Percentiles rank a stretch among this genome's conserved stretches.
These are phyloP conservation scores for Seminavis robusta DNA, from an alignment of 108 stramenopile species.

Conservation along the genomic window DNA sequence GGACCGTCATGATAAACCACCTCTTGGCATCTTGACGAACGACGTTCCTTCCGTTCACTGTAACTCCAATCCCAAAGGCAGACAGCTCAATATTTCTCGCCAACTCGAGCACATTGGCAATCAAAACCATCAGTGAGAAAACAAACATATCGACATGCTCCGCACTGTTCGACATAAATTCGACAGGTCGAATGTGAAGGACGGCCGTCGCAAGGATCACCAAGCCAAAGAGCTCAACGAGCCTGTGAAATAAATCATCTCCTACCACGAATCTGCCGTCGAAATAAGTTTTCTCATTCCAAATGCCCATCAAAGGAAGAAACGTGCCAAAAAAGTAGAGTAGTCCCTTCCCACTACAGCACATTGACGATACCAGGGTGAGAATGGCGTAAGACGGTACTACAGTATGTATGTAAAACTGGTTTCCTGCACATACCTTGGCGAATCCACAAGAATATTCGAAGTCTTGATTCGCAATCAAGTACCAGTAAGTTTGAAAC, in stretches of 20 bases:
- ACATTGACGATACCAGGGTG: no score
- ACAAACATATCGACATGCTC: constrained; percentile 30
- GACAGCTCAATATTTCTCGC: no score
- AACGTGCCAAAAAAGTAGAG: constrained; percentile 40
- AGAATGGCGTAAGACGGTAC: no score
- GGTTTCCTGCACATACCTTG: no score
- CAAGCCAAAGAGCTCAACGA: constrained; percentile 11
- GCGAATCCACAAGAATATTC: constrained; percentile 15
- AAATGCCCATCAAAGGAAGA: constrained; percentile 17
- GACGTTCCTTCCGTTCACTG: no score
- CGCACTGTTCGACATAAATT: constrained; percentile 7
- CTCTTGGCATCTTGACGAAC: no score
- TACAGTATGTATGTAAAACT: no score
- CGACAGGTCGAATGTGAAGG: constrained; percentile 40
- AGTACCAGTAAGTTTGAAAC: no score
- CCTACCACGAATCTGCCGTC: constrained; percentile 20
- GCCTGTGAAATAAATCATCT: constrained; percentile 31
- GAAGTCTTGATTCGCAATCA: no score
- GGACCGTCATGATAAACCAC: no score
- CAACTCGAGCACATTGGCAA: not conserved
- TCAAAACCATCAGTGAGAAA: constrained; percentile 8
- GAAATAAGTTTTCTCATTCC: constrained; percentile 21
- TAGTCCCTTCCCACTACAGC: constrained; percentile 20
- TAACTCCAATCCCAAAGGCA: no score
- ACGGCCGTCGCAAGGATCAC: constrained; percentile 12